These are phyloP conservation scores for Cladosporium sp. DNA, from an alignment of 2,329 filamentous ascomycete genomes.

Conservation along the genomic window DNA sequence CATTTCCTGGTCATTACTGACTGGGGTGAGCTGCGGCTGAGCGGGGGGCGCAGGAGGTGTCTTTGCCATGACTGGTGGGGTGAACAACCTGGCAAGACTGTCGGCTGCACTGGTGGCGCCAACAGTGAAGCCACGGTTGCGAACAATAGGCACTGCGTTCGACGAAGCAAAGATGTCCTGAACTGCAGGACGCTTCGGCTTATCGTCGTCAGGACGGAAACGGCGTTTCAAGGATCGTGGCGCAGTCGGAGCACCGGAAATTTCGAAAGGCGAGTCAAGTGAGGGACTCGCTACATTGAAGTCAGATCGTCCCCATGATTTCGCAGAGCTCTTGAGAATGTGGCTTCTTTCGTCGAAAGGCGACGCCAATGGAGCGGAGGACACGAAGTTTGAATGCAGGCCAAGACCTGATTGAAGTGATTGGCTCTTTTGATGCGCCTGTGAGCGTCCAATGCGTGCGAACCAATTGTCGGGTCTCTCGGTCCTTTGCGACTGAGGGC, in stretches of 20 bases:
- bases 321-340: conserved; percentile 39
- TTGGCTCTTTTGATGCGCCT: conserved; percentile 54
- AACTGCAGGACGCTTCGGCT: conserved; percentile 47
- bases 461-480: conserved; percentile 44
- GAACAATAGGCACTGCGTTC: conserved; percentile 57
- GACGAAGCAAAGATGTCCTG: conserved; percentile 51
- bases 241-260: conserved; percentile 55
- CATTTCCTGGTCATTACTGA: conserved; percentile 34
- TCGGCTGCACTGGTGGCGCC: conserved; percentile 57
- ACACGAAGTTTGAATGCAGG: conserved; percentile 29
- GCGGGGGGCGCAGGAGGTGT: conserved; percentile 7
- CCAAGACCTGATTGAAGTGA: conserved; percentile 52
- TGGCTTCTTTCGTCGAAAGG: conserved; percentile 44
- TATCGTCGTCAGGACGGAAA: conserved; percentile 55
- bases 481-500: conserved; percentile 29
- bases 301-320: conserved; percentile 36
- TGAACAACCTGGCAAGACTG: conserved; percentile 58
- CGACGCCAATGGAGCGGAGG: conserved; percentile 42
- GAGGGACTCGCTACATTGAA: conserved; percentile 34
- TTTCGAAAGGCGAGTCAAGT: conserved; percentile 56
- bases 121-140: conserved; percentile 63
- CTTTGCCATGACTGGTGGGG: conserved; percentile 44
- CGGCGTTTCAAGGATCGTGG: conserved; percentile 60
- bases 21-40: conserved; percentile 19
- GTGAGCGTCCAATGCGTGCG: conserved; percentile 46